Conservation (phyloP, 164 flowering plant species). For the Stephania cephalantha region DNA sequence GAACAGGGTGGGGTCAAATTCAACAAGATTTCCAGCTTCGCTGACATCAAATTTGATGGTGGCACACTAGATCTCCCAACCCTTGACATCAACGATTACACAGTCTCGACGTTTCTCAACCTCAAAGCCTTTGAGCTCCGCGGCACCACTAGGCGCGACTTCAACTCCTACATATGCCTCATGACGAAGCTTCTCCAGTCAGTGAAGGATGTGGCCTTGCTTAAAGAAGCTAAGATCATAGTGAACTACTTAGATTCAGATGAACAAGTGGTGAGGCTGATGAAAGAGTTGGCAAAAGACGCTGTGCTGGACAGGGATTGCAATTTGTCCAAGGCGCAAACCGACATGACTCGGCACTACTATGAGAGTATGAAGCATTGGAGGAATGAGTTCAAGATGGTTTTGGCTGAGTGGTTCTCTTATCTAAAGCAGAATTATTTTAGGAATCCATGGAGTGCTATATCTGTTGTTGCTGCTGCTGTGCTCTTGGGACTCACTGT, state of each 20-base stretch:
- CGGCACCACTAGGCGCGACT: background rate
- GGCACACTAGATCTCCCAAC: background rate
- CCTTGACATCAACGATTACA: background rate
- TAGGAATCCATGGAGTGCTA: constrained; percentile 15
- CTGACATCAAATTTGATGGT: too few species aligned
- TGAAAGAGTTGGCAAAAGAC: too few species aligned
- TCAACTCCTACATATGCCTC: background rate
- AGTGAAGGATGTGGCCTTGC: background rate
- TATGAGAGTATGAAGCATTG: constrained; percentile 6
- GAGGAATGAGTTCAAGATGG: background rate
- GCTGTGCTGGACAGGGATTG: too few species aligned
- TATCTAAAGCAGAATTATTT: constrained; percentile 13
- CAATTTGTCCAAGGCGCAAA: too few species aligned
- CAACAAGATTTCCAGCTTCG: too few species aligned
- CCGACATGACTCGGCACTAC: too few species aligned
- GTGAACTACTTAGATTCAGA: too few species aligned
- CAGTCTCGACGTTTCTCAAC: background rate
- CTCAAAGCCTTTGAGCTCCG: background rate
- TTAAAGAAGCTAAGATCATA: too few species aligned
- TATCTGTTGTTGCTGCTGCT: constrained; percentile 16
- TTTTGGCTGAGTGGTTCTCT: constrained; percentile 4
- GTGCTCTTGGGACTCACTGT: constrained; percentile 17
- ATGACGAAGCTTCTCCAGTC: background rate
- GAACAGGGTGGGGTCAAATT: too few species aligned
- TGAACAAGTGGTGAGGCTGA: too few species aligned